Percentiles rank a stretch among this genome's conserved stretches.
phyloP scores from a whole-genome alignment of 2,329 filamentous ascomycete genomes.

The Elsinoe australis region DNA sequence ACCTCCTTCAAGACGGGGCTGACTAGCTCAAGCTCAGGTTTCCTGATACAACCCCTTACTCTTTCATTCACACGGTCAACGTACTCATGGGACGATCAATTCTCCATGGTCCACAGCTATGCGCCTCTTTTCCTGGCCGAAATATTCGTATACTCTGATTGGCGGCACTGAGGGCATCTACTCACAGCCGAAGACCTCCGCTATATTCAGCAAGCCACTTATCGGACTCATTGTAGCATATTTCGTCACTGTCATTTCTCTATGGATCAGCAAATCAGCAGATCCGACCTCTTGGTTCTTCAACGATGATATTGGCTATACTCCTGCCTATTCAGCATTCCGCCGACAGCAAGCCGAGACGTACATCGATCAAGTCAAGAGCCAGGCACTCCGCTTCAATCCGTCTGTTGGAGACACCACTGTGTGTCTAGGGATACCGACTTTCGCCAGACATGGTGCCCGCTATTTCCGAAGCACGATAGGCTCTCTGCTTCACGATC shows the following conservation, averaged over 20 bases:
- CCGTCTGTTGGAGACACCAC: slow-evolving; percentile 22
- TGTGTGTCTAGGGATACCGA: slow-evolving; percentile 40
- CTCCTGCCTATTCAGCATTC: slow-evolving; percentile 29
- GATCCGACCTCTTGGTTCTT: slow-evolving; percentile 34
- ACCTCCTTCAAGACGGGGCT: too few relatives aligned
- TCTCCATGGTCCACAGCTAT: neutral
- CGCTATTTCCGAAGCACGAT: slow-evolving; percentile 38
- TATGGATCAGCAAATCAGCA: slow-evolving; percentile 9
- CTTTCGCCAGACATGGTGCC: slow-evolving; percentile 34
- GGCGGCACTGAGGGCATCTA: slow-evolving; percentile 7
- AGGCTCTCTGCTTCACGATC: slow-evolving; percentile 38
- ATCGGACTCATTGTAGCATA: neutral
- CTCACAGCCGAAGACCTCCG: slow-evolving; percentile 4
- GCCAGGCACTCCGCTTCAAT: slow-evolving; percentile 19
- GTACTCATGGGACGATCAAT: too few relatives aligned
- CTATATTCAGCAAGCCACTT: neutral
- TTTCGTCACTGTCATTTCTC: neutral
- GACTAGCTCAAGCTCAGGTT: too few relatives aligned
- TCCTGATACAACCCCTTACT: too few relatives aligned
- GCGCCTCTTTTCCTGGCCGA: slow-evolving; percentile 6
- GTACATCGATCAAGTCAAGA: slow-evolving; percentile 22
- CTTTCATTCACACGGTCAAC: too few relatives aligned
- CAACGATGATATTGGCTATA: slow-evolving; percentile 28
- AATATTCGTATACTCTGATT: slow-evolving; percentile 4
- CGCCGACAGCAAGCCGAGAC: slow-evolving; percentile 28